Evolutionary conservation across 2,329 filamentous ascomycete species (phyloP).

Genomic region (Fusarium phyllophilum): DNA sequence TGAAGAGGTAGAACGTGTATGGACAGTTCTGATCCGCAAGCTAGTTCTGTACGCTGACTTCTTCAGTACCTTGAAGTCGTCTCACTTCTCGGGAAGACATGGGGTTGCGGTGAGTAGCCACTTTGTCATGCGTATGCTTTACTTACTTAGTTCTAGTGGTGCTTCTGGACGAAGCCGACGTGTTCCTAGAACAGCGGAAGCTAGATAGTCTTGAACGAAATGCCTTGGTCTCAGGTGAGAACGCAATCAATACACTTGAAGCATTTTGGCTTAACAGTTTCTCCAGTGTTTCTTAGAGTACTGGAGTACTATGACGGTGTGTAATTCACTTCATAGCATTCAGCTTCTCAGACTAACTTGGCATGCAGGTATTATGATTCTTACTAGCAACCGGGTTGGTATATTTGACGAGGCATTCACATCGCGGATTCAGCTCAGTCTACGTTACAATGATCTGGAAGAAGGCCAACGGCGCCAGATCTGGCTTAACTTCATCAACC

Average conservation of each 20-base stretch:
- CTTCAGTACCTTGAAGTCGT: neutral
- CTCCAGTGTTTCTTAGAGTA: neutral
- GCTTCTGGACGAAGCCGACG: neutral
- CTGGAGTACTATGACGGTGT: neutral
- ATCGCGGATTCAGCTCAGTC: neutral
- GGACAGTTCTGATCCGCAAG: accelerated
- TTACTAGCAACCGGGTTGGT: neutral
- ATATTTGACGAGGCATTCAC: neutral
- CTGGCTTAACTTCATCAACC: neutral
- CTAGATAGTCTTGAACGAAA: neutral
- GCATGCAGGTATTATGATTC: neutral
- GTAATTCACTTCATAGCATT: accelerated
- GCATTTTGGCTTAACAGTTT: too few relatives aligned
- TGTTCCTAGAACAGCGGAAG: slow-evolving; percentile 9
- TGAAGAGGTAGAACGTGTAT: neutral
- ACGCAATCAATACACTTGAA: accelerated
- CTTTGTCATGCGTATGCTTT: accelerated
- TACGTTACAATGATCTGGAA: neutral
- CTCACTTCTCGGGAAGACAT: neutral
- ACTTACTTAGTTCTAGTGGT: neutral
- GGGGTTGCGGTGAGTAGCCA: neutral
- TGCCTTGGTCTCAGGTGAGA: neutral
- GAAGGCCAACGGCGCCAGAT: accelerated
- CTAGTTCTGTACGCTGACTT: accelerated
- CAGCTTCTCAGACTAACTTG: accelerated